Evolutionary conservation across 176 grass and related monocot genomes (phyloP), one percentile per base, ranked within the genome.

Genomic region (Dactylis glomerata): DNA sequence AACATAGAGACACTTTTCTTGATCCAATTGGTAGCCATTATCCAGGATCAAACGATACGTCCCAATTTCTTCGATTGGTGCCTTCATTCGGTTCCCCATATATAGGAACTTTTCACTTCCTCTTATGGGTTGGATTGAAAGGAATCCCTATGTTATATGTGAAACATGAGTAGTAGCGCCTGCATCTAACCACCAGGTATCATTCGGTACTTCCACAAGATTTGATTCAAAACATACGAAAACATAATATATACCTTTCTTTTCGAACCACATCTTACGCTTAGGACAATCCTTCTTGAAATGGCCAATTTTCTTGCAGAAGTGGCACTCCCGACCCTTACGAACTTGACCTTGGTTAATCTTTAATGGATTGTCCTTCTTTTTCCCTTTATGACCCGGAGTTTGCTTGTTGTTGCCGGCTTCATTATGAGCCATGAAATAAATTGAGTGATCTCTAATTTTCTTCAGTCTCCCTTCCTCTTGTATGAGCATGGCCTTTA

Each of bases 121-220:
- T 3, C n/a, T 88, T 79, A 73, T 80, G 13, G 62, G 74, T 63
- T 66, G 81, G 37, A 84, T 79, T 2, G 6, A 65, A 82, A 82
- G 56, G 15, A 58, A 82, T 82, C 70, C 56, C 45, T 77, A 3
- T 8, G 6, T 46, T 59, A 83, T 3, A 16, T 45, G 52, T 45
- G 68, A 22, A 73, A 83, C 68, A 73, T 73, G 68, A 73, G 81
- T 73, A n/a, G 36, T 72, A 15, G 51, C 14, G 3, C 10, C 34
- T 23, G 10, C 49, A 32, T 79, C 67, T 47, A 81, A 79, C 40
- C 47, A 70, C 64, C 26, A 86, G 17, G 54, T 81, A 81, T 69
- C 12, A 20, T 55, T 70, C 26, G 47, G 34, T 0, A 42, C 50
- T 57, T 71, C 33, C 0, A 71, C 20, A 26, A 81, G 20, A 38